A percentile compares a stretch with the other conserved stretches of the same genome.
These are phyloP conservation scores for Conringia planisiliqua DNA, from an alignment of 345 rosid species.

Conservation along the genomic window DNA sequence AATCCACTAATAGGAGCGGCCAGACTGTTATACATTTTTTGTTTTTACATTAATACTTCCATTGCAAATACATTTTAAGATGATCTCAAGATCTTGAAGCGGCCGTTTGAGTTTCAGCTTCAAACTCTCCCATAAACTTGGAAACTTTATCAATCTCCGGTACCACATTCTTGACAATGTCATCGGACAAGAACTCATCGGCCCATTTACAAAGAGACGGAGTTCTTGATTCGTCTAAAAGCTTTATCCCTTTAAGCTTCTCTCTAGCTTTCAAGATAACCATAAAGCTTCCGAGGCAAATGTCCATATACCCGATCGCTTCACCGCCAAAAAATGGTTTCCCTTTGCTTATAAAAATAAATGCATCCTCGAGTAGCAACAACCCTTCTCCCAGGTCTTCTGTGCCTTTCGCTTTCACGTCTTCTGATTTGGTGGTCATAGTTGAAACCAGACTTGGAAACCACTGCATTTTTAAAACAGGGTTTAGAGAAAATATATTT, in stretches of 20 bases:
- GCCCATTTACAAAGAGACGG: slow-evolving; percentile 61
- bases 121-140: neutral
- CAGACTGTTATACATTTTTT: no score
- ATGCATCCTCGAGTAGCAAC: slow-evolving; percentile 47
- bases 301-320: slow-evolving; percentile 57
- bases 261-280: slow-evolving; percentile 53
- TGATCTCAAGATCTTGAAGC: neutral
- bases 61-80: neutral
- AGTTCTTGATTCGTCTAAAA: slow-evolving; percentile 44
- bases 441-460: slow-evolving; percentile 35
- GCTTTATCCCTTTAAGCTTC: slow-evolving; percentile 28
- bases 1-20: no score
- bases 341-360: slow-evolving; percentile 51
- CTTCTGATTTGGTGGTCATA: slow-evolving; percentile 28
- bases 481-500: neutral
- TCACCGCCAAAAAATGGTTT: slow-evolving; percentile 68
- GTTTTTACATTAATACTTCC: neutral
- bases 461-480: slow-evolving; percentile 34
- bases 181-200: slow-evolving; percentile 32
- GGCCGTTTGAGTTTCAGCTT: neutral
- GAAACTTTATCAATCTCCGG: neutral
- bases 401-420: slow-evolving; percentile 33
- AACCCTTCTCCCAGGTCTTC: slow-evolving; percentile 41
- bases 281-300: slow-evolving; percentile 57
- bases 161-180: neutral